Percentiles rank a stretch among this genome's conserved stretches.
Evolutionary conservation across 1,139 yeast species (phyloP).

Genomic region (Blastobotrys raffinosifermentans): DNA sequence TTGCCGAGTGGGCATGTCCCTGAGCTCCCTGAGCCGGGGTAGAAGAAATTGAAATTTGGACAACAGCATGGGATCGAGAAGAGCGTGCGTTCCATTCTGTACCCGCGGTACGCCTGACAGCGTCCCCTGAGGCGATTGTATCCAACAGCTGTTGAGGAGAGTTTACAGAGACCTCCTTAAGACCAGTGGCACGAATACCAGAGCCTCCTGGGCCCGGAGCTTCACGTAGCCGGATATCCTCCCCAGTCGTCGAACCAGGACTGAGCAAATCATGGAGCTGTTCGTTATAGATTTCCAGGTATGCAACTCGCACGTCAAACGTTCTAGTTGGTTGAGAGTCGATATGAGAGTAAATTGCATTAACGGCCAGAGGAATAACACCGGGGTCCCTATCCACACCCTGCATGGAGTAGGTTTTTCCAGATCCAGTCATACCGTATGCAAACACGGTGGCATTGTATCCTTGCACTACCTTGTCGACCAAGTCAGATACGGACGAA

Average conservation of each 20-base stretch:
- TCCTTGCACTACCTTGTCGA: constrained; percentile 66
- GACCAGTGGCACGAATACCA: constrained; percentile 76
- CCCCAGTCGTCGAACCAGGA: constrained; percentile 23
- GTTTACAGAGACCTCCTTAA: constrained; percentile 53
- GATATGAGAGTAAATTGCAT: constrained; percentile 55
- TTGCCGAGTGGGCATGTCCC: constrained; percentile 40
- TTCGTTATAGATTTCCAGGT: constrained; percentile 89
- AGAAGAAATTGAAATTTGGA: constrained; percentile 58
- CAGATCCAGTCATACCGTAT: constrained; percentile 95
- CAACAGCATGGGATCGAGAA: constrained; percentile 87
- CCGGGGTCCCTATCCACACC: constrained; percentile 69
- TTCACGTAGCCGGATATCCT: constrained; percentile 69
- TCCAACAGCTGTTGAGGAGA: constrained; percentile 55
- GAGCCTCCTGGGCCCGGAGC: constrained; percentile 52
- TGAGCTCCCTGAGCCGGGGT: constrained; percentile 23
- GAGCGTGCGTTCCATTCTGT: constrained; percentile 83
- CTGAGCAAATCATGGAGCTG: constrained; percentile 65
- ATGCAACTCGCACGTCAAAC: constrained; percentile 54
- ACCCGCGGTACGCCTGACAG: constrained; percentile 71
- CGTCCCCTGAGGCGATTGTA: constrained; percentile 64
- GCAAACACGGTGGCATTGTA: constrained; percentile 89
- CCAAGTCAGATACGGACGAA: constrained; percentile 54
- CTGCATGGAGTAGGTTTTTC: constrained; percentile 88
- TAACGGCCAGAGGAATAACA: constrained; percentile 67
- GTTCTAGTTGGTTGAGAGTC: constrained; percentile 31